Base-by-base conservation (phyloP, 2,329 filamentous ascomycete genomes). In the Phialophora verrucosa region DNA sequence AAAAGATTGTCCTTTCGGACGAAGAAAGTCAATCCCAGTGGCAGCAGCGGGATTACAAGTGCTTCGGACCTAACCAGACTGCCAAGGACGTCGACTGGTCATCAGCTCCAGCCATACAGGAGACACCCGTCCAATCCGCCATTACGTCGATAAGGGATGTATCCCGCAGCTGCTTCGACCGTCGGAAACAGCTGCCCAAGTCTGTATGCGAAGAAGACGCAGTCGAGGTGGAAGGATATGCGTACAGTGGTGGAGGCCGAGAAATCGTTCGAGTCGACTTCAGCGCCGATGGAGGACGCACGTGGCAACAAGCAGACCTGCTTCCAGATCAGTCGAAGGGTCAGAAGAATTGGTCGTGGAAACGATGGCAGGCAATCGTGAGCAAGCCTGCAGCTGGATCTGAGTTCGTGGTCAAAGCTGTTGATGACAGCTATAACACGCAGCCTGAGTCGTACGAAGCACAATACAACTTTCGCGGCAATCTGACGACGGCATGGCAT, bases 11-110 rank as follows among this genome's bases (percentile, higher is more conserved):
- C 0, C 80, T 91, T 1, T 85, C 87, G 47, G 86, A 88, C 63
- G 88, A 91, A 69, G 89, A 91, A 75, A 88, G 87, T 70, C 77
- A 82, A 3, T 88, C 84, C 51, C 84, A 89, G 73, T 89, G 88
- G 87, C 87, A 90, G 73, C 82, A 85, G 25, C 82, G 84, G 20
- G 88, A 91, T 74, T 90, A 91, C 77, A 90, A 90, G 74, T 86
- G 84, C 72, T 90, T 90, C 66, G 87, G 88, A 0, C 88, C 88
- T 3, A 89, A 89, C 72, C 82, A 88, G 74, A 35, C 47, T 29
- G 78, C 80, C 12, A 79, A 79, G 35, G 81, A 83, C 25, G 83
- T 86, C 5, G 83, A 89, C 75, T 90, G 88, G 87, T 85, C 87
- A 58, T 79, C 80, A 27, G 88, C 88, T 7, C 84, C 83, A 11